Evolutionary conservation across 2,329 filamentous ascomycete species (phyloP).

Genomic region (Diaporthe longicolla): DNA sequence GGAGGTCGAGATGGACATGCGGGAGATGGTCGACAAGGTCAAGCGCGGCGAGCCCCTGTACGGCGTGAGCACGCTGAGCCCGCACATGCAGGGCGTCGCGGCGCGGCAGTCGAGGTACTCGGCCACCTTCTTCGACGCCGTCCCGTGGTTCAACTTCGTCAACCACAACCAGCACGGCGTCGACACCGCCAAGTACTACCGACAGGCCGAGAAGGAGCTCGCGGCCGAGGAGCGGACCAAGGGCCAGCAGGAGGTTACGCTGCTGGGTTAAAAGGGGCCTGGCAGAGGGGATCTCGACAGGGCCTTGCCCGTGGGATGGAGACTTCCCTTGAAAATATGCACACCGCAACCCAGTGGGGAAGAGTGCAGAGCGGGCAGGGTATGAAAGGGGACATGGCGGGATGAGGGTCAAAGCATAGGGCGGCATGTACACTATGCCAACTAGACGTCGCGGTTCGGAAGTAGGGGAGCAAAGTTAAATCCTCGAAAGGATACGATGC

Average conservation of each 20-base stretch:
- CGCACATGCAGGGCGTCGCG: slow-evolving; percentile 95
- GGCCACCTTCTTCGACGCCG: slow-evolving; percentile 83
- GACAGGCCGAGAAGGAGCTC: slow-evolving; percentile 92
- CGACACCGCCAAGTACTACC: slow-evolving; percentile 98
- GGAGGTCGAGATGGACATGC: slow-evolving; percentile 96
- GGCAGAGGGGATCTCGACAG: too few species aligned
- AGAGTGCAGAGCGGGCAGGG: background rate
- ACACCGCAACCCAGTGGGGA: background rate
- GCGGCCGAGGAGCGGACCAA: slow-evolving; percentile 75
- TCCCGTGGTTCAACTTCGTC: slow-evolving; percentile 99
- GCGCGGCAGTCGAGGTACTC: slow-evolving; percentile 94
- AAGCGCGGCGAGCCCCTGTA: slow-evolving; percentile 93
- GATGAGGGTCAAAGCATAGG: background rate
- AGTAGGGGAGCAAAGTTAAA: background rate
- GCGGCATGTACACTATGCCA: slow-evolving; percentile 9
- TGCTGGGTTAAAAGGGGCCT: slow-evolving; percentile 29
- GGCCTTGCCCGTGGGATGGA: background rate
- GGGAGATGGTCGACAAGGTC: slow-evolving; percentile 96
- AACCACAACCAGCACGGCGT: slow-evolving; percentile 97
- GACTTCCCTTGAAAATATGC: background rate
- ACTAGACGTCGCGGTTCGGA: background rate
- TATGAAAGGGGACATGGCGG: background rate
- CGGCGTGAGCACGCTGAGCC: slow-evolving; percentile 81
- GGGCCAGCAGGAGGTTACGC: slow-evolving; percentile 36
- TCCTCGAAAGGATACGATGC: background rate